Evolutionary conservation across 352 stramenopile species (phyloP).

Genomic region (Globisporangium spinosum): DNA sequence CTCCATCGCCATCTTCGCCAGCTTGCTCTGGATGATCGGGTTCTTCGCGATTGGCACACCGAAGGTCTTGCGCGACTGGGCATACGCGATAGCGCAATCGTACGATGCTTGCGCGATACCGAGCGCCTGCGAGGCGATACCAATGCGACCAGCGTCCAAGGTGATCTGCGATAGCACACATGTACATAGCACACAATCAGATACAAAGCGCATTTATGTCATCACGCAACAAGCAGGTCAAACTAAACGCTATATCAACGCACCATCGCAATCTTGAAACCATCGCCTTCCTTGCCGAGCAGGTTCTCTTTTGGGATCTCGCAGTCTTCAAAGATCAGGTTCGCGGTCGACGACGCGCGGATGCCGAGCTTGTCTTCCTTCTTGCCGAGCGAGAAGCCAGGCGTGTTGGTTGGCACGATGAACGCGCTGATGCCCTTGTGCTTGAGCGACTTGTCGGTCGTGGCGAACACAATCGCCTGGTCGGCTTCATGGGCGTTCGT

Average conservation of each 20-base stretch:
- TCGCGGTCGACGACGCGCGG: conserved; percentile 93
- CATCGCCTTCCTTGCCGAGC: conserved; percentile 79
- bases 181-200: background rate
- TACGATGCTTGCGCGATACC: conserved; percentile 95
- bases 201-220: background rate
- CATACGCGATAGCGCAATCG: conserved; percentile 95
- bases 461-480: conserved; percentile 95
- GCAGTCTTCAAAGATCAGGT: conserved; percentile 95
- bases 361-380: conserved; percentile 99
- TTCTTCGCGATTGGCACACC: conserved; percentile 90
- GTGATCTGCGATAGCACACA: conserved; percentile 58
- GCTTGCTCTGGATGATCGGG: conserved; percentile 88
- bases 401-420: conserved; percentile 89
- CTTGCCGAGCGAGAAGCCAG: conserved; percentile 94
- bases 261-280: conserved; percentile 89
- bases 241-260: background rate
- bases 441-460: conserved; percentile 94
- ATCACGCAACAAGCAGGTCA: background rate
- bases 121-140: conserved; percentile 93
- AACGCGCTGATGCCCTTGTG: conserved; percentile 97
- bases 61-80: conserved; percentile 93
- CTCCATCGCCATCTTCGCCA: conserved; percentile 92
- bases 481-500: conserved; percentile 93
- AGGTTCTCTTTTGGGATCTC: conserved; percentile 89
- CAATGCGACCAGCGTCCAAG: conserved; percentile 93